Evolutionary conservation across 805 yeast species (phyloP).

Genomic region (Metschnikowia chrysomelidarum): DNA sequence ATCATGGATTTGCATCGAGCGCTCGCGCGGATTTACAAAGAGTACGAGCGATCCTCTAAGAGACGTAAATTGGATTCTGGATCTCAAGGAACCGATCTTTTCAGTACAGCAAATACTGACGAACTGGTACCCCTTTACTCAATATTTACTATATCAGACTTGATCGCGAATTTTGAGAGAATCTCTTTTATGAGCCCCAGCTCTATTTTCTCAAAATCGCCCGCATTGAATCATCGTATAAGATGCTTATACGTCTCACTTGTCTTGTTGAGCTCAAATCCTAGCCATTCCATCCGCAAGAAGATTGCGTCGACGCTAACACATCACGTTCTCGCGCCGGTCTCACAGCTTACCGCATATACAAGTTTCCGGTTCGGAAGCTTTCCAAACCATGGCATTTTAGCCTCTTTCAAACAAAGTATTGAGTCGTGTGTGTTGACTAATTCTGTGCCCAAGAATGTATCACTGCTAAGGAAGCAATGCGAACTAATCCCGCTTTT

Average conservation of each 20-base stretch:
- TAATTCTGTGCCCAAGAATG: not conserved
- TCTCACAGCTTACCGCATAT: not conserved
- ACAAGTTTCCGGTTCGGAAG: not conserved
- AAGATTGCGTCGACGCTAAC: constrained; percentile 12
- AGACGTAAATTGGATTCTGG: constrained; percentile 3
- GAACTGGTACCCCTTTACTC: constrained; percentile 9
- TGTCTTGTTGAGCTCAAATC: constrained; percentile 5
- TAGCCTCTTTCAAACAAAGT: constrained; percentile 1
- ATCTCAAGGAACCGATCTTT: not conserved
- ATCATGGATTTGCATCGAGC: constrained; percentile 1
- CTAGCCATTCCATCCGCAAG: constrained; percentile 6
- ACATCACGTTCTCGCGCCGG: constrained; percentile 10
- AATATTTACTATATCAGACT: constrained; percentile 20
- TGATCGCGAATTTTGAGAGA: constrained; percentile 20
- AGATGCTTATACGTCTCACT: constrained; percentile 11
- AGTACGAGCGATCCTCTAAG: constrained; percentile 2
- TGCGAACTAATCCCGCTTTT: constrained; percentile 1
- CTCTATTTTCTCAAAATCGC: constrained; percentile 8
- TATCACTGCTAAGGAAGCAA: not conserved
- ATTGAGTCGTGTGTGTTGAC: constrained; percentile 1
- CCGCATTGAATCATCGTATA: constrained; percentile 2
- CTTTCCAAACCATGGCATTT: constrained; percentile 4
- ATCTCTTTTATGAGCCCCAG: constrained; percentile 20
- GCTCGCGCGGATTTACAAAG: constrained; percentile 3
- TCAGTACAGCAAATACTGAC: not conserved